Evolutionary conservation across 208 protist species (phyloP), one percentile per base, ranked within the genome.

Genomic region (Histomonas meleagridis): DNA sequence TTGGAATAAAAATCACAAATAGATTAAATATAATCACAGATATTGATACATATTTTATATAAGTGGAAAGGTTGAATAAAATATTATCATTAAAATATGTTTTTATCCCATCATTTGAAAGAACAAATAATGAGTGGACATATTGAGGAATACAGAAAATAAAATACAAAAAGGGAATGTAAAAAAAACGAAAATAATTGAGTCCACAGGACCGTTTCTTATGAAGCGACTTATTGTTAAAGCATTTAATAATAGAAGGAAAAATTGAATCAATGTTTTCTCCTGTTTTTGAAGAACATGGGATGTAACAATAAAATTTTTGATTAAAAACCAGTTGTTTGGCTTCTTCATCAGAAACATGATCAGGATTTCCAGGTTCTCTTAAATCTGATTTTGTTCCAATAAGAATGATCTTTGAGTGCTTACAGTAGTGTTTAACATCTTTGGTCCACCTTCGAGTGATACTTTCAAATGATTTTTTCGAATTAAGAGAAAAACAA

Each of bases 401-500:
- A 38, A 86, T 48, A 26, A 86, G 76, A 86, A 86, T 86, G 40
- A 86, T 86, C 55, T 86, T 86, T 16, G 46, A 40, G 18, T 86
- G 46, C 35, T 86, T 86, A 46, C 76, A 86, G 46, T 51, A 86
- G 28, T 86, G 46, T 12, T 86, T 86, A 55, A 86, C 76, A 55
- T 86, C 76, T 57, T 16, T 46, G 55, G 55, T 49, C 76, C 76
- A 86, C 18, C 46, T 43, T 51, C 55, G 46, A 16, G 76, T 51
- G 9, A 86, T n/a, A 46, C 55, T 86, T 55, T 18, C 7, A 40
- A 86, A 86, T 12, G 40, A 51, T 51, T 12, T 14, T 7, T 48
- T 43, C 49, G 62, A 65, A 60, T 90, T 92, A 38, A 92, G 57
- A n/a, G 43, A 32, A 92, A 93, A 93, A 57, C 92, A 93, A 38